Base-by-base conservation (phyloP, 2,329 filamentous ascomycete genomes). In the Fusarium bactridioides region DNA sequence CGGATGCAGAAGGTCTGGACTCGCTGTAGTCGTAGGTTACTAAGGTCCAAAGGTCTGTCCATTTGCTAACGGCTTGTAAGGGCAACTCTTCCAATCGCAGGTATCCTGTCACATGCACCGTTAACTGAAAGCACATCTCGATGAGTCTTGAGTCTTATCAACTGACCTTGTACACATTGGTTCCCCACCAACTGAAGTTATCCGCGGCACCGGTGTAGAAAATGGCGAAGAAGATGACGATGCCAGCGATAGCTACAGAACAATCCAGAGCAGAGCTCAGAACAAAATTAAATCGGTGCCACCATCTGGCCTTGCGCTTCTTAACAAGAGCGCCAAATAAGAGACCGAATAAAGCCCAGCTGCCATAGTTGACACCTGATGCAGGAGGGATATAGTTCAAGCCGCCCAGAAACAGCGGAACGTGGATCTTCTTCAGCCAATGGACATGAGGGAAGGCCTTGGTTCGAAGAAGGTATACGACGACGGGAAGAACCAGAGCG, bases 401-500 rank as follows among this genome's bases (percentile, higher is more conserved):
- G 1, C 78, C 78, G 3, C 78, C 78, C 3, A 80, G 69, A 23
- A 80, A 79, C 4, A 80, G 50, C 5, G 79, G 79, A 0, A 80
- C 65, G 23, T 81, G 79, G 8, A 81, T 43, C 62, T 76, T 78
- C 16, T 73, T 66, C 27, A 80, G n/a, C 76, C 76, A 79, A 19
- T 61, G 58, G 7, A 64, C 58, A 12, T 70, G 67, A 12, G 77
- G 78, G 47, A 79, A 80, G 5, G 7, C 45, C 5, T 56, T 64
- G 18, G 51, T 70, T 40, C 71, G 72, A 11, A 77, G 38, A n/a
- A 84, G 51, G 73, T 84, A 88, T 66, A 88, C 82, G 2, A 82
- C 37, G 2, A 88, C 67, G 0, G 88, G 88, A 0, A 90, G 80
- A 88, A 89, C 79, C 82, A 89, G 55, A 86, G 82, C 23, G 90